These are phyloP conservation scores for Fusarium albosuccineum DNA, from an alignment of 2,329 filamentous ascomycete species.

Conservation along the genomic window DNA sequence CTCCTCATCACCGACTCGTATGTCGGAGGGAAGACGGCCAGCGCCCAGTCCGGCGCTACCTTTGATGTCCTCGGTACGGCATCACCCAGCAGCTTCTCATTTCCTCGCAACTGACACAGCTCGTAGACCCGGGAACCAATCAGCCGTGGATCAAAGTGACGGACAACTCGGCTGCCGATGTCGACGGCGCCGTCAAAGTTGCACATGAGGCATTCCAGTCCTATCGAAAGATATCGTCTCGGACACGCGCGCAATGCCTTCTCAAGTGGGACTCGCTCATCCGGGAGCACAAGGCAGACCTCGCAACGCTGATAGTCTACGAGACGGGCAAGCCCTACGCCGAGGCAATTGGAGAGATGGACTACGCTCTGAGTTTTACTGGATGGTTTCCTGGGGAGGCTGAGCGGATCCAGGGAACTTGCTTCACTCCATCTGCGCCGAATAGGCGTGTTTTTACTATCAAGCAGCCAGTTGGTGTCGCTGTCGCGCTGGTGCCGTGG, in stretches of 20 bases:
- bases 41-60: background rate
- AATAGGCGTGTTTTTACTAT: constrained; percentile 74
- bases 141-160: constrained; percentile 11
- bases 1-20: constrained; percentile 14
- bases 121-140: constrained; percentile 15
- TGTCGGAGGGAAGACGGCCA: background rate
- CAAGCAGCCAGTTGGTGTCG: constrained; percentile 64
- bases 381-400: constrained; percentile 70
- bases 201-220: constrained; percentile 53
- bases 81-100: background rate
- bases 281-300: constrained; percentile 51
- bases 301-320: constrained; percentile 56
- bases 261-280: constrained; percentile 55
- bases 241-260: constrained; percentile 50
- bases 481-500: constrained; percentile 58
- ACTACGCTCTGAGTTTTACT: constrained; percentile 66
- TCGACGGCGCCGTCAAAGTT: constrained; percentile 38
- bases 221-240: constrained; percentile 55
- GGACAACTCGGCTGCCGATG: constrained; percentile 44
- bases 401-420: constrained; percentile 62
- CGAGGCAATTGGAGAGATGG: constrained; percentile 67
- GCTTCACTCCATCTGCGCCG: constrained; percentile 61
- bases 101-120: background rate
- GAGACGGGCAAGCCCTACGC: constrained; percentile 70
- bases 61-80: constrained; percentile 15